Base-by-base conservation (phyloP, 1,284 basidiomycete species). In the Apiotrichum akiyoshidainum region DNA sequence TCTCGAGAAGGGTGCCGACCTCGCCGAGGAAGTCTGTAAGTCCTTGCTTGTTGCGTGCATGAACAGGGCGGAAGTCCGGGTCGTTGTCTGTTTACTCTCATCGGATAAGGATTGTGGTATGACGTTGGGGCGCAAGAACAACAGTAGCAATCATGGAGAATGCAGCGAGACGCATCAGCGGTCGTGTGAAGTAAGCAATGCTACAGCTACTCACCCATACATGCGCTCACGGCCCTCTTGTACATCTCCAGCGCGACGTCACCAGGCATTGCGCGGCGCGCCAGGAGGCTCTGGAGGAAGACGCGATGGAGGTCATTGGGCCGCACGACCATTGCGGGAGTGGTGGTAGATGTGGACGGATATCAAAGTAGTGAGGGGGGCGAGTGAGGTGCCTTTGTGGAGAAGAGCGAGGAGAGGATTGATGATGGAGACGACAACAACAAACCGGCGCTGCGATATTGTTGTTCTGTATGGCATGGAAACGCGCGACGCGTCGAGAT, bases 271-370 rank as follows among this genome's bases (percentile, higher is more conserved):
- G 66, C 59, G 37, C 76, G 64, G 6, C 76, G 60, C 0, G 73
- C 67, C 8, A 78, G 68, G 9, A 78, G 57, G 6, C 63, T 65
- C 61, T 78, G 76, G 47, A 75, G 68, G 53, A 67, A 76, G 19
- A 75, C 63, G 33, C 69, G 58, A 46, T 76, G 74, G 26, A 76
- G 69, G 60, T 74, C 64, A 17, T 69, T 75, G 11, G 72, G 55
- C 33, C 61, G 58, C 12, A 59, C 58, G 53, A 55, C 54, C 34
- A 17, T 42, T 52, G 40, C 42, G 19, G 19, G 19, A 13, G 12
- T 21, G 19, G 8, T 19, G n/a, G 19, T 39, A 11, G 11, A 13
- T 16, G 37, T 4, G 16, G 37, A 5, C 5, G 37, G 11, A 41
- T 2, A n/a, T 41, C 4, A 17, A 9, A 41, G 40, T 10, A 16